phyloP scores from a whole-genome alignment of 495 filamentous ascomycete genomes.

The Penicillium mononematosum region DNA sequence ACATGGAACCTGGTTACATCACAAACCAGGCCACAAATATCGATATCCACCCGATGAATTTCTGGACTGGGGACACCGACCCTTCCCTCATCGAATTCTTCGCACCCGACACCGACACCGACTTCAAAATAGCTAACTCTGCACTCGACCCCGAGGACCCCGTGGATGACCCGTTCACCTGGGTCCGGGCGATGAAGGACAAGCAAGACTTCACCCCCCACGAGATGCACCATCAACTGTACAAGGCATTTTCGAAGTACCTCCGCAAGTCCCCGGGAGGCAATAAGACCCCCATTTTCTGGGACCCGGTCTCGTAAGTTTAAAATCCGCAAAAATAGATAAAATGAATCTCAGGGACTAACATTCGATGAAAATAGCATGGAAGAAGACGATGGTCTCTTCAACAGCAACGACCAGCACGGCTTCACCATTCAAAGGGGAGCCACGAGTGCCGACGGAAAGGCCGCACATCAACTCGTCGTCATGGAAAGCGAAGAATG shows the following conservation, averaged over 20 bases:
- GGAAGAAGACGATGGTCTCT: neutral
- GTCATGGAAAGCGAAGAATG: conserved; percentile 3
- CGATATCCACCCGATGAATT: conserved; percentile 6
- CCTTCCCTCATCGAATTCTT: conserved; percentile 1
- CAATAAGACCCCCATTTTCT: neutral
- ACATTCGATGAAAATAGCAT: neutral
- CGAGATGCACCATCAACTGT: conserved; percentile 1
- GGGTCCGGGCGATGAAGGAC: neutral
- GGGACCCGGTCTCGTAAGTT: neutral
- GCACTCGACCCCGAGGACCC: neutral
- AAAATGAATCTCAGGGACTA: neutral
- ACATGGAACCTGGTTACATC: neutral
- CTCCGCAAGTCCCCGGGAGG: neutral
- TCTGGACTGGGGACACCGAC: neutral
- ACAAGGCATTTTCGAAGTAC: conserved; percentile 2
- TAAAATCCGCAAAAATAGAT: neutral
- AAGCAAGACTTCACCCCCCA: neutral
- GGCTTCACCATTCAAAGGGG: conserved; percentile 3
- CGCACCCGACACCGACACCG: neutral
- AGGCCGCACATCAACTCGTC: neutral
- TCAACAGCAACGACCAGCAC: conserved; percentile 9
- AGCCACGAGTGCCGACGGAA: neutral
- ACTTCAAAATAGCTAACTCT: neutral
- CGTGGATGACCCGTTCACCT: neutral
- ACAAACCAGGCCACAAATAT: neutral